phyloP scores from a whole-genome alignment of 192 early-diverging fungal species.

The Coemansia furcata region DNA sequence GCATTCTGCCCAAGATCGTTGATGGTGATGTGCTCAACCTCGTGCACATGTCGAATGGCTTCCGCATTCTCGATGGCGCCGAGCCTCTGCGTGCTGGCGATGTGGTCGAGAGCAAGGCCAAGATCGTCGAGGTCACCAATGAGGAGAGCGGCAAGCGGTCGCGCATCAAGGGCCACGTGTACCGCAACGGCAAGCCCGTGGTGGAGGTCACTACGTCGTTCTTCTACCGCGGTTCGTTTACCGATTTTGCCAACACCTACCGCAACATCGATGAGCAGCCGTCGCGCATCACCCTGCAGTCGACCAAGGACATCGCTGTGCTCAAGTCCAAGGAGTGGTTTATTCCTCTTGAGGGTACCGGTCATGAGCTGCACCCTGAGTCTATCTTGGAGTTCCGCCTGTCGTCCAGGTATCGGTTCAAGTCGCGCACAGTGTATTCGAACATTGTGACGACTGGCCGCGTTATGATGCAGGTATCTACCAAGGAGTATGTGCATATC shows the following conservation, averaged over 20 bases:
- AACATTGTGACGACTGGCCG: conserved; percentile 72
- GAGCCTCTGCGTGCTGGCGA: conserved; percentile 79
- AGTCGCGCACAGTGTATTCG: conserved; percentile 59
- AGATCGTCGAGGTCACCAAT: conserved; percentile 83
- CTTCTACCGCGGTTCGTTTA: conserved; percentile 88
- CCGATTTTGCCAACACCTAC: conserved; percentile 88
- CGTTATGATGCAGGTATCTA: conserved; percentile 74
- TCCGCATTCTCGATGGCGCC: conserved; percentile 74
- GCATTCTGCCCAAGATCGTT: conserved; percentile 89
- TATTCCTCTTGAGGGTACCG: conserved; percentile 34
- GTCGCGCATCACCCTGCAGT: conserved; percentile 61
- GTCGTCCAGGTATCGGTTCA: conserved; percentile 49
- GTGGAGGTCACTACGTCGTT: conserved; percentile 88
- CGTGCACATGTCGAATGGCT: conserved; percentile 93
- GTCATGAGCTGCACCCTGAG: conserved; percentile 63
- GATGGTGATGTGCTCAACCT: conserved; percentile 90
- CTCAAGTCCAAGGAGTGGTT: conserved; percentile 90
- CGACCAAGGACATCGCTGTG: conserved; percentile 85
- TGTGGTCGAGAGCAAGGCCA: conserved; percentile 76
- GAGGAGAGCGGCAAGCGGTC: conserved; percentile 90
- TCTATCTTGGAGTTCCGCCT: conserved; percentile 53
- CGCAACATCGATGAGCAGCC: conserved; percentile 80
- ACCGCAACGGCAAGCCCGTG: conserved; percentile 70
- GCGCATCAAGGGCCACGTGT: conserved; percentile 79
- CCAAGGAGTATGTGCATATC: conserved; percentile 81